Base-by-base conservation (phyloP, 192 early-diverging fungal genomes). In the Thamnidium elegans region DNA sequence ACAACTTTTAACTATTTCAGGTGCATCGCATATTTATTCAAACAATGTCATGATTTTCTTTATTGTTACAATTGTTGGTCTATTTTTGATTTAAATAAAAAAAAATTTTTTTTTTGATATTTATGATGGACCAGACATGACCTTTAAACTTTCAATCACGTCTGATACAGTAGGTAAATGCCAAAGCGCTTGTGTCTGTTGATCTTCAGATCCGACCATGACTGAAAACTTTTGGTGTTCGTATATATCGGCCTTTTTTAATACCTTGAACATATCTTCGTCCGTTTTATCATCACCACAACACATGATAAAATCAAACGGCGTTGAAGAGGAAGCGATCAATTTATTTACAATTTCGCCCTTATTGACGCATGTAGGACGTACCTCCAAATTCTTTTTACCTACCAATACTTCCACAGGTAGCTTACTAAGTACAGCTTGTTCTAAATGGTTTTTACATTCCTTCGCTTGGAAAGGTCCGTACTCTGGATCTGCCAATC, bases 261-360 rank as follows among this genome's bases (percentile, higher is more conserved):
- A 31, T 55, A 53, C 54, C 54, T 62, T 63, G 71, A 99, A 98
- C 95, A 99, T 98, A 71, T 98, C 96, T 65, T 98, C 95, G 70
- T 99, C 97, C 3, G 94, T 99, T 74, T 91, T 88, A 80, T 98
- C 96, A 72, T 99, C 96, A 11, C 97, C 97, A 19, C 90, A 93
- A 71, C 97, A 97, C 21, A 94, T 77, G 0, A 95, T 85, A 76
- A 99, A 96, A 47, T 94, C 94, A 56, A 83, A 86, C 4, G 86
- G 85, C 3, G 86, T 84, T 13, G 85, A 81, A 36, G 84, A 70
- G 51, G 73, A 74, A 1, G 66, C 67, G 32, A 94, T 53, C 34
- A 99, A 71, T 9, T 90, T 82, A 77, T 94, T 94, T 60, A 98
- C 90, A 68, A 98, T 95, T 74, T 98, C 93, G 19, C 97, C 97